A percentile compares a stretch with the other conserved stretches of the same genome.
Conservation (phyloP, 2,329 filamentous ascomycete species). For the Beauveria medogensis region DNA sequence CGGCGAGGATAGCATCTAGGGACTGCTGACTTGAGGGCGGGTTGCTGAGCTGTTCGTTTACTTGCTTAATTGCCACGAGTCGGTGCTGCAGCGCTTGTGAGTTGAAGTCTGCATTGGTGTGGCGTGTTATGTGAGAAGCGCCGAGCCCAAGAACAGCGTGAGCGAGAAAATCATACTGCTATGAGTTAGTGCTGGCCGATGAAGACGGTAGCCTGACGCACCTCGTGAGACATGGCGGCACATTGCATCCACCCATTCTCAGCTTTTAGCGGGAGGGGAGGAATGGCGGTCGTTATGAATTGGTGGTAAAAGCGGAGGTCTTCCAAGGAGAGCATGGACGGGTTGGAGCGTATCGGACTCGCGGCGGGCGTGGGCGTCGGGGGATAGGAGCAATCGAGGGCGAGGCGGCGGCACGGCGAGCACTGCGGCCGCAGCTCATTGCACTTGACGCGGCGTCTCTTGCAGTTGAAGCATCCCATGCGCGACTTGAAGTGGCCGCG, state of each 20-base stretch:
- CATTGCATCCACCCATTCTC: conserved; percentile 26
- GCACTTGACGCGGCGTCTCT: conserved; percentile 24
- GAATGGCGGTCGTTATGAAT: conserved; percentile 35
- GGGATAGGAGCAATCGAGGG: conserved; percentile 27
- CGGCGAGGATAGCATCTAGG: conserved; percentile 28
- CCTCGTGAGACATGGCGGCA: conserved; percentile 26
- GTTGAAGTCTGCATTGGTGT: conserved; percentile 19
- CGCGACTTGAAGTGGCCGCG: conserved; percentile 23
- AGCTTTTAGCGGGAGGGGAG: conserved; percentile 26
- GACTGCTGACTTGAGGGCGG: conserved; percentile 20
- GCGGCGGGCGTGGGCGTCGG: conserved; percentile 4
- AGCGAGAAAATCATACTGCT: conserved; percentile 28
- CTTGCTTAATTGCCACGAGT: conserved; percentile 25
- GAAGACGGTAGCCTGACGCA: conserved; percentile 13
- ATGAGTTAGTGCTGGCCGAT: not conserved
- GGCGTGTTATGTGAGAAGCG: conserved; percentile 28
- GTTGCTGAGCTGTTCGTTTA: conserved; percentile 25
- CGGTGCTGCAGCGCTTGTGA: conserved; percentile 27
- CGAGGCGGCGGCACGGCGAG: conserved; percentile 25
- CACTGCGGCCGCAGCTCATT: conserved; percentile 22
- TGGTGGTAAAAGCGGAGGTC: conserved; percentile 45
- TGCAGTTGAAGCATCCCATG: conserved; percentile 26
- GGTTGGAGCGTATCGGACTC: conserved; percentile 8
- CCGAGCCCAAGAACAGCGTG: conserved; percentile 30
- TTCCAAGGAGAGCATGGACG: conserved; percentile 26